phyloP scores from a whole-genome alignment of 176 grass and related monocot species.

The Avena atlantica region DNA sequence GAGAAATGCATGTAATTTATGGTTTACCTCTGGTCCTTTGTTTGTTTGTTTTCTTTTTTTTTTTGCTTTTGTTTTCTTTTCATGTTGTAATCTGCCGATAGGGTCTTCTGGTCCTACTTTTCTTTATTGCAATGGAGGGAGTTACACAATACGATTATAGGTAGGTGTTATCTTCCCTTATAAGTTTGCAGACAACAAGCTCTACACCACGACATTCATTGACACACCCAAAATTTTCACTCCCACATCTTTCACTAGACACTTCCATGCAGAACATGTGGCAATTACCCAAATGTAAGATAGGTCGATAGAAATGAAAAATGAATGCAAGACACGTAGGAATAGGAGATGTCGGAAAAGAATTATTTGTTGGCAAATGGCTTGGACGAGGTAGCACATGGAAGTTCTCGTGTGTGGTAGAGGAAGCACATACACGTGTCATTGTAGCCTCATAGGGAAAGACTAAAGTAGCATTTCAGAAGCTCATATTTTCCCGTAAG shows the following conservation, averaged over 20 bases:
- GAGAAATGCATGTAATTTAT: too few relatives aligned
- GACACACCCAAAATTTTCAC: not conserved
- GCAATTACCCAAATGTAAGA: not conserved
- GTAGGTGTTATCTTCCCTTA: not conserved
- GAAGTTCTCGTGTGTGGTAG: too few relatives aligned
- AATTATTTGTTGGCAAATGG: not conserved
- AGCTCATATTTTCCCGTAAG: too few relatives aligned
- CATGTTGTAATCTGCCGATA: too few relatives aligned
- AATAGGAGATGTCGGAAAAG: not conserved
- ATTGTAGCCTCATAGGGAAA: too few relatives aligned
- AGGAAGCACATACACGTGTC: too few relatives aligned
- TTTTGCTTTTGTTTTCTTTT: too few relatives aligned
- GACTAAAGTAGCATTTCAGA: too few relatives aligned
- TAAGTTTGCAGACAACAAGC: not conserved
- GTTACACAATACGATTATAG: not conserved
- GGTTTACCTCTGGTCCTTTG: too few relatives aligned
- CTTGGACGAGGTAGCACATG: not conserved
- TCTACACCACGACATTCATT: not conserved
- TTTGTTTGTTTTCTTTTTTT: too few relatives aligned
- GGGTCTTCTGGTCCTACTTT: too few relatives aligned
- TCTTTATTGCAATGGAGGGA: too few relatives aligned
- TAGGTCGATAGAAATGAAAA: not conserved
- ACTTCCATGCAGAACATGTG: not conserved
- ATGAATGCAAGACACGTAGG: not conserved
- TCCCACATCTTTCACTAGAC: not conserved